These are phyloP conservation scores for Fagopyrum homotropicum DNA, from an alignment of 148 eudicot genomes.

Conservation along the genomic window DNA sequence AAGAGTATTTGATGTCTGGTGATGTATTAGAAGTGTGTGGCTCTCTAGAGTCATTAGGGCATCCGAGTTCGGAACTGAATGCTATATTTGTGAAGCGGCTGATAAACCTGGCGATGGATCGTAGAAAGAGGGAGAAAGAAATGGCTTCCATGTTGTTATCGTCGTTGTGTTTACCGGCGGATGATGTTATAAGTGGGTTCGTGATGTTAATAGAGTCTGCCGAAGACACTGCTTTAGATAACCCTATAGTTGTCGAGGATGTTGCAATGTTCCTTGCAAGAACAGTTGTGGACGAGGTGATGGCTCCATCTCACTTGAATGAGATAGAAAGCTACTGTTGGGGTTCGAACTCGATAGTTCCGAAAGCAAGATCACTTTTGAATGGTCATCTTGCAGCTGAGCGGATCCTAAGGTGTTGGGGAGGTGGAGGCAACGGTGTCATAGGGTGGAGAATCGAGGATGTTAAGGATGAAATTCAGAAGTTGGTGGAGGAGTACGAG, in stretches of 20 bases:
- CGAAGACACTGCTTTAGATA: constrained; percentile 49
- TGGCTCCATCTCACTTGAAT: constrained; percentile 42
- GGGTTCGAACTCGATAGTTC: constrained; percentile 24
- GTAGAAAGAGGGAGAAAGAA: constrained; percentile 53
- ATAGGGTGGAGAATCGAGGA: constrained; percentile 45
- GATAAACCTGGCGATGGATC: constrained; percentile 49
- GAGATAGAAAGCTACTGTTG: constrained; percentile 30
- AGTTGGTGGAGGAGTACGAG: constrained; percentile 47
- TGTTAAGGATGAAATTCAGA: constrained; percentile 38
- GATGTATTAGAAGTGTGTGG: constrained; percentile 39
- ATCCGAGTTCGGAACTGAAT: constrained; percentile 27
- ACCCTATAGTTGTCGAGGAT: constrained; percentile 42
- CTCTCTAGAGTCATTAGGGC: constrained; percentile 28
- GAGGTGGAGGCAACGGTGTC: constrained; percentile 39
- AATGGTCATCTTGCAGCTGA: constrained; percentile 48
- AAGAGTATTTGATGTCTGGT: constrained; percentile 43
- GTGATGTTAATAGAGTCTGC: constrained; percentile 41
- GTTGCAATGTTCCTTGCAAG: constrained; percentile 47
- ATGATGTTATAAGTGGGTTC: constrained; percentile 43
- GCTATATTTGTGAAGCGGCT: constrained; percentile 42
- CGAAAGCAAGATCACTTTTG: constrained; percentile 38
- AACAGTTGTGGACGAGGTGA: constrained; percentile 46
- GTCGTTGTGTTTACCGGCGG: constrained; percentile 40
- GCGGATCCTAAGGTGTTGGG: constrained; percentile 57
- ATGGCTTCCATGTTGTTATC: constrained; percentile 56